Evolutionary conservation across 495 filamentous ascomycete genomes (phyloP), one percentile per base, ranked within the genome.

Genomic region (Xylaria venustula): DNA sequence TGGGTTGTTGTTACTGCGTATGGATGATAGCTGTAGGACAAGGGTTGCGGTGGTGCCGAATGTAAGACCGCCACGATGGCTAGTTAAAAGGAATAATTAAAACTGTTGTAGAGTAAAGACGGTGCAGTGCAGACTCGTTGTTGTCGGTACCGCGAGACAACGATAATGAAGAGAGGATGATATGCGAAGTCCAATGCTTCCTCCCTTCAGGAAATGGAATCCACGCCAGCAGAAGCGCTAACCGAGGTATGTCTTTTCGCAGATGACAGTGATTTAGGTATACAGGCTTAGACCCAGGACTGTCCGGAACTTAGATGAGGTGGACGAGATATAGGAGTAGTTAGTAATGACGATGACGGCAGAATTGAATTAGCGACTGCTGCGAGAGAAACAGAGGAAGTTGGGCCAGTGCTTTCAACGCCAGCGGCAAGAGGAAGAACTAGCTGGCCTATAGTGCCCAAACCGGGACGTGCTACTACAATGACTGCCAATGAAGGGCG

Each of bases 401-500:
- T 54, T 44, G 49, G 58, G 58, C 48, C 58, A 71, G 65, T 63
- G 58, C 64, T 62, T 51, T 47, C 61, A 64, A 50, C 15, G 17
- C n/a, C 59, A 67, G 68, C 68, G 65, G 64, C 61, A 67, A 54
- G 62, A 63, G 63, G 68, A n/a, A n/a, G n/a, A n/a, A 71, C 69
- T 58, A 65, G 64, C 62, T 67, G 60, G 56, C 37, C 54, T 61
- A 55, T 51, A 65, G 58, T 66, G 72, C 58, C 58, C 58, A 61
- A 61, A 34, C 58, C 30, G 47, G 61, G 62, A 69, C 67, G 58
- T 71, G 63, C 60, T 63, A 64, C 68, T 60, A 64, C 67, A 68
- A 64, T 48, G 50, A 65, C 64, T 64, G 74, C 64, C 70, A 70
- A 73, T 74, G 66, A 64, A 64, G 69, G 70, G 70, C 60, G 67